Evolutionary conservation across 1,284 basidiomycete species (phyloP).

Genomic region (Ustilago vetiveriae): DNA sequence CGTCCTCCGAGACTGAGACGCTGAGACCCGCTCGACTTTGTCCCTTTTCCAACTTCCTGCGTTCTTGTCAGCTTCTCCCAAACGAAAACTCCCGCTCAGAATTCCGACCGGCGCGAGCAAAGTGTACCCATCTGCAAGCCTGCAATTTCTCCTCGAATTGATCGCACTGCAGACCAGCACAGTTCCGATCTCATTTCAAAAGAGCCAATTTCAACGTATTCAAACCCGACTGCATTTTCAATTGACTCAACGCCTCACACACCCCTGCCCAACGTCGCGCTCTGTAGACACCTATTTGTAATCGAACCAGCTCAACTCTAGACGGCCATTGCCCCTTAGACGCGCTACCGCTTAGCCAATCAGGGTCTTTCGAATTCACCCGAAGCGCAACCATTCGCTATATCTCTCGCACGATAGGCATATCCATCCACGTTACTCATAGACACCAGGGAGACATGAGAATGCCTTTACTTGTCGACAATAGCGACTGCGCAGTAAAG

Average conservation of each 20-base stretch:
- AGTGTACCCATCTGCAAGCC: constrained; percentile 16
- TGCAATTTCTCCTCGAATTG: constrained; percentile 2
- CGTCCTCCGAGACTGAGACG: too few relatives aligned
- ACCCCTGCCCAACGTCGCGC: constrained; percentile 10
- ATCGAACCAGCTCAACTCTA: constrained; percentile 11
- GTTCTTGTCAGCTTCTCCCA: neutral
- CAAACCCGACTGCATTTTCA: neutral
- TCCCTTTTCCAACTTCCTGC: too few relatives aligned
- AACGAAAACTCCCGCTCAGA: constrained; percentile 1
- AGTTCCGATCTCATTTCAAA: constrained; percentile 1
- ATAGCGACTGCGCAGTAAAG: too few relatives aligned
- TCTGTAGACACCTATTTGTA: constrained; percentile 30
- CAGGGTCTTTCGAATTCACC: constrained; percentile 47
- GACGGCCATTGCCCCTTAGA: neutral
- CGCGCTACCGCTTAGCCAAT: constrained; percentile 33
- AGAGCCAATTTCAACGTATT: neutral
- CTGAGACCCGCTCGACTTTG: neutral
- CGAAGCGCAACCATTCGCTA: neutral
- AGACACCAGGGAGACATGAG: too few relatives aligned
- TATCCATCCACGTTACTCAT: too few relatives aligned
- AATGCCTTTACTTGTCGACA: too few relatives aligned
- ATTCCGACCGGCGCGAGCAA: too few relatives aligned
- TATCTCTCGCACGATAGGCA: constrained; percentile 27
- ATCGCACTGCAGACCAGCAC: constrained; percentile 11
- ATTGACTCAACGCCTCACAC: neutral